Percentiles rank a stretch among this genome's conserved stretches.
These are phyloP conservation scores for Pistacia atlantica DNA, from an alignment of 345 rosid species.

Conservation along the genomic window DNA sequence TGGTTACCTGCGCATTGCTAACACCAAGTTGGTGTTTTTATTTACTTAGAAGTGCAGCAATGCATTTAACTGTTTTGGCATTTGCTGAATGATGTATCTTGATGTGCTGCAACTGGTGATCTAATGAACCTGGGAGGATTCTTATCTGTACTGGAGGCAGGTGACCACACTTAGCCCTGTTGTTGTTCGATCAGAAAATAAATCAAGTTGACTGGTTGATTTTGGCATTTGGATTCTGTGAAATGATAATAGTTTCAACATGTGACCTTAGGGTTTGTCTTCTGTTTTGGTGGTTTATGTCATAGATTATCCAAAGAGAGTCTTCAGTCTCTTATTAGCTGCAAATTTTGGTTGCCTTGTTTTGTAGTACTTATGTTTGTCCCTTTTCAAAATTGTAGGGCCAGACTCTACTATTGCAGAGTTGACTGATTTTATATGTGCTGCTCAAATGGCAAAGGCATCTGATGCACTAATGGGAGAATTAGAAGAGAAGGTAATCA, in stretches of 20 bases:
- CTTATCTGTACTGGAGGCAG: background rate
- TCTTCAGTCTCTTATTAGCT: conserved; percentile 4
- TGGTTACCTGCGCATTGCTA: background rate
- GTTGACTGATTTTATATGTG: conserved; percentile 78
- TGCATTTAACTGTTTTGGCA: conserved; percentile 4
- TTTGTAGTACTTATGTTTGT: conserved; percentile 10
- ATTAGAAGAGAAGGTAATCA: conserved; percentile 55
- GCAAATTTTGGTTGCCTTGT: background rate
- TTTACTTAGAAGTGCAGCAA: background rate
- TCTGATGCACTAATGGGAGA: conserved; percentile 51
- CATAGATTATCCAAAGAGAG: background rate
- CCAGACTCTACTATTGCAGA: conserved; percentile 53
- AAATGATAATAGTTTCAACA: background rate
- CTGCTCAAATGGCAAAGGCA: conserved; percentile 74
- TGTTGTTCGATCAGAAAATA: conserved; percentile 6
- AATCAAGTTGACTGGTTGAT: conserved; percentile 2
- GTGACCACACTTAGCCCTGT: conserved; percentile 8
- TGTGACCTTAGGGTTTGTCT: background rate
- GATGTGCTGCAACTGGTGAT: background rate
- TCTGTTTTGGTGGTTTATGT: background rate
- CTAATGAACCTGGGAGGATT: conserved; percentile 8
- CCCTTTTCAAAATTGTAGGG: conserved; percentile 46
- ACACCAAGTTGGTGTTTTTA: conserved; percentile 1
- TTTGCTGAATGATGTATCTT: conserved; percentile 9
- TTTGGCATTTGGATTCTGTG: background rate